Percentiles rank a stretch among this genome's conserved stretches.
Conservation (phyloP, 768 basidiomycete species). For the Floccularia luteovirens region DNA sequence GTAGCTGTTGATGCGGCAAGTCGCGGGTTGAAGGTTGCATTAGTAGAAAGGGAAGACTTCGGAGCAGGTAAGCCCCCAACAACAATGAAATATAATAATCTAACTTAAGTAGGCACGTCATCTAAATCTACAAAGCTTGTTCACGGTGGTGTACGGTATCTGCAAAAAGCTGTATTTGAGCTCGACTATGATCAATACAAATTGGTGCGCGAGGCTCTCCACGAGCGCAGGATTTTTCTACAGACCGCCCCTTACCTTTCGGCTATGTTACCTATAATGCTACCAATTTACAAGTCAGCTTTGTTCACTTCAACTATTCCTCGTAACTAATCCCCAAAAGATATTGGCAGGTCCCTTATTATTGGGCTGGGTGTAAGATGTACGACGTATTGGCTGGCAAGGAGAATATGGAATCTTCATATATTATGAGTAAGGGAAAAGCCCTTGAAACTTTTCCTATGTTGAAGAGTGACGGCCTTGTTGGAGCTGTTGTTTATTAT, state of each 20-base stretch:
- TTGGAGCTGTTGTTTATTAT: constrained; percentile 95
- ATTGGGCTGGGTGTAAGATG: constrained; percentile 91
- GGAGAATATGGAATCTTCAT: constrained; percentile 94
- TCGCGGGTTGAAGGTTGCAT: constrained; percentile 84
- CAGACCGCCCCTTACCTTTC: constrained; percentile 94
- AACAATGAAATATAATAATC: not conserved
- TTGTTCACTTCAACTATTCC: not conserved
- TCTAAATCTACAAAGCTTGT: constrained; percentile 98
- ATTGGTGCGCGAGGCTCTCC: constrained; percentile 90
- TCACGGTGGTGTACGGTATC: constrained; percentile 94
- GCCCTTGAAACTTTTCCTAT: constrained; percentile 94
- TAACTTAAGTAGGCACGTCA: constrained; percentile 63
- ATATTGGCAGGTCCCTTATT: constrained; percentile 97
- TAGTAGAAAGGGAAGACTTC: constrained; percentile 93
- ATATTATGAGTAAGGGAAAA: constrained; percentile 91
- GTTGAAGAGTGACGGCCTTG: constrained; percentile 87
- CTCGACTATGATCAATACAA: constrained; percentile 97
- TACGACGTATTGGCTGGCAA: constrained; percentile 94
- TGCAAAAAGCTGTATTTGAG: constrained; percentile 94
- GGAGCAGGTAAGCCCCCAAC: constrained; percentile 52
- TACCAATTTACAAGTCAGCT: constrained; percentile 81
- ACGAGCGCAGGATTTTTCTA: constrained; percentile 89
- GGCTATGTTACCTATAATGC: constrained; percentile 92
- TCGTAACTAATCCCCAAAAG: constrained; percentile 23
- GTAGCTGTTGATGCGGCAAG: constrained; percentile 95